Percentiles rank a stretch among this genome's conserved stretches.
These are phyloP conservation scores for Naegleria lovaniensis DNA, from an alignment of 208 protist species.

Conservation along the genomic window DNA sequence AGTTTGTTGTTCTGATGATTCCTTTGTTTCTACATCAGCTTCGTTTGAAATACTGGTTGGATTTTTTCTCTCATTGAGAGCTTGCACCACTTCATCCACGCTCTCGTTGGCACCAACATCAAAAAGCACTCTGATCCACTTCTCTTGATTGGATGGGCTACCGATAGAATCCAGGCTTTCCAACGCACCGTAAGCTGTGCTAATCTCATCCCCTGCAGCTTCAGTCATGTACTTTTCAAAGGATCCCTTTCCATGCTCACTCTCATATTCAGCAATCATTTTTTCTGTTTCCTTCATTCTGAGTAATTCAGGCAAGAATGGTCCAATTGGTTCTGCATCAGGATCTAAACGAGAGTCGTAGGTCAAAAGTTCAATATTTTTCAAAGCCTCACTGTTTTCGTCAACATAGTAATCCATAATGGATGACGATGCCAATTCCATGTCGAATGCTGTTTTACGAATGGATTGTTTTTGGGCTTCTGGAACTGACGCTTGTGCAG, in stretches of 20 bases:
- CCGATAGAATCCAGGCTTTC: neutral
- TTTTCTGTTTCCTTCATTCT: neutral
- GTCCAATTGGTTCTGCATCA: neutral
- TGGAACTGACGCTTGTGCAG: neutral
- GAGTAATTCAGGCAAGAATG: neutral
- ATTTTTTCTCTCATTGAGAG: neutral
- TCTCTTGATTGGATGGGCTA: neutral
- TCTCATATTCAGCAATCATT: neutral
- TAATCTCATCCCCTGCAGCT: neutral
- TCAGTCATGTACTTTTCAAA: neutral
- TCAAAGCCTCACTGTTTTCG: neutral
- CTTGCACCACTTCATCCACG: neutral
- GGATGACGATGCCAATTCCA: neutral
- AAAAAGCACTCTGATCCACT: neutral
- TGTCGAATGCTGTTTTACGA: neutral
- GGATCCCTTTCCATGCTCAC: neutral
- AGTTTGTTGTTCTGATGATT: neutral
- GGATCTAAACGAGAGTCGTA: neutral
- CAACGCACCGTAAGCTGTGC: neutral
- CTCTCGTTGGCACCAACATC: neutral
- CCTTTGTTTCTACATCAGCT: neutral
- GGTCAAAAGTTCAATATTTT: neutral
- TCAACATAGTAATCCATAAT: neutral
- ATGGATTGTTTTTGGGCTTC: neutral
- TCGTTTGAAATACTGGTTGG: neutral